Base-by-base conservation (phyloP, 1,284 basidiomycete genomes). In the Pseudozyma hubeiensis region DNA sequence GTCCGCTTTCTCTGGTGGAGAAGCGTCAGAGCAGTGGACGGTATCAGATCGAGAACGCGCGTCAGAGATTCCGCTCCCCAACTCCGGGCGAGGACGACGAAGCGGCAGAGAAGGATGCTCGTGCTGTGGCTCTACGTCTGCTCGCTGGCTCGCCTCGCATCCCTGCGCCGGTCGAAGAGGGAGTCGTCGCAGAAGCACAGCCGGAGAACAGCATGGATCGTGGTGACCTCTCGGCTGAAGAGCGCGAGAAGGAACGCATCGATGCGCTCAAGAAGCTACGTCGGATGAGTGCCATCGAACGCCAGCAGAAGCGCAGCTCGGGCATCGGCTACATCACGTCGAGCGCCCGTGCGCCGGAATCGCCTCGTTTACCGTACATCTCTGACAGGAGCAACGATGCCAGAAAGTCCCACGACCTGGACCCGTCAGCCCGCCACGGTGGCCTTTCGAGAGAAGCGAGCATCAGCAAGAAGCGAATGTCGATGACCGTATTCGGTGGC, bases 301-400 rank as follows among this genome's bases (percentile, higher is more conserved):
- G 71, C n/a, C 57, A 74, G 52, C 54, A 34, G 55, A 74, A 74
- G 24, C 57, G 71, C 29, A 74, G 37, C 43, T 74, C 71, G 24
- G 71, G 71, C 5, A 74, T 74, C 49, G 71, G 54, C 7, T 74
- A 74, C 55, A 74, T 74, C 37, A 68, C 60, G 7, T 64, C 64
- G 10, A 40, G 46, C 13, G n/a, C 43, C n/a, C 41, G 35, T 11
- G 53, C 34, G 11, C 47, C 19, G 11, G 69, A 49, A 29, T 43
- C 57, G 10, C 17, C 69, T 14, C 48, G 70, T 0, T 34, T 67
- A 17, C 41, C 57, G 0, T 64, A 67, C 34, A 51, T 67, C 14
- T 41, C 47, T 19, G 61, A 73, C 17, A 29, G 40, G 29, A 24
- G 17, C 40, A 44, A 58, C 13, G 49, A 44, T 7, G 50, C 46